Conservation (phyloP, 148 eudicot genomes). For the Pharnaceum exiguum region DNA sequence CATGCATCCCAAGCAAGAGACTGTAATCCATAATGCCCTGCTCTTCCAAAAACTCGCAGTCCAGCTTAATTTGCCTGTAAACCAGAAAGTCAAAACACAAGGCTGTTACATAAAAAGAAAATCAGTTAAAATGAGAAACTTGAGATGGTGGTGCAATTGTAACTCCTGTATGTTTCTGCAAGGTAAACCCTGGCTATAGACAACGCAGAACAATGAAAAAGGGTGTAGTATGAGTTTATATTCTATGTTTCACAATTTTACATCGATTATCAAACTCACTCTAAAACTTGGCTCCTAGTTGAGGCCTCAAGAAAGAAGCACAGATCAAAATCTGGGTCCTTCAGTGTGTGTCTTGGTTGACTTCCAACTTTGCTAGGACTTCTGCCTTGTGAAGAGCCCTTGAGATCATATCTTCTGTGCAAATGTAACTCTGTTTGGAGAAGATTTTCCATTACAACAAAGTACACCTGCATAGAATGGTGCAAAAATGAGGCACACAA, state of each 20-base stretch:
- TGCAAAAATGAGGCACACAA: too few species aligned
- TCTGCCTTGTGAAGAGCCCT: conserved; percentile 45
- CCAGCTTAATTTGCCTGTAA: conserved; percentile 34
- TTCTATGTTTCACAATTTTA: not conserved
- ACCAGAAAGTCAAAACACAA: not conserved
- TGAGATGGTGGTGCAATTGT: too few species aligned
- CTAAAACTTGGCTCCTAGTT: conserved; percentile 21
- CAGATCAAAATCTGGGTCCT: conserved; percentile 38
- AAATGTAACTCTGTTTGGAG: conserved; percentile 27
- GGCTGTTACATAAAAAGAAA: not conserved
- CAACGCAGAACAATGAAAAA: too few species aligned
- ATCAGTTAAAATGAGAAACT: not conserved
- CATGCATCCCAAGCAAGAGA: conserved; percentile 36
- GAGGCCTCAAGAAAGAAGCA: conserved; percentile 30
- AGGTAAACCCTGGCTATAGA: too few species aligned
- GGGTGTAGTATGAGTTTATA: not conserved
- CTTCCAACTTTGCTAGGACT: conserved; percentile 19
- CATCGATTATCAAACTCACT: conserved; percentile 21
- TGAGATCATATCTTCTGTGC: conserved; percentile 38
- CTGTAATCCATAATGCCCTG: conserved; percentile 36
- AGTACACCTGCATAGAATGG: conserved; percentile 36
- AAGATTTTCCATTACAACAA: conserved; percentile 42
- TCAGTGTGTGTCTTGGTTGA: conserved; percentile 19
- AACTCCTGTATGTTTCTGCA: too few species aligned
- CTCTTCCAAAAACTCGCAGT: conserved; percentile 39